Evolutionary conservation across 495 filamentous ascomycete species (phyloP), one percentile per base, ranked within the genome.

Genomic region (Daldinia caldariorum): DNA sequence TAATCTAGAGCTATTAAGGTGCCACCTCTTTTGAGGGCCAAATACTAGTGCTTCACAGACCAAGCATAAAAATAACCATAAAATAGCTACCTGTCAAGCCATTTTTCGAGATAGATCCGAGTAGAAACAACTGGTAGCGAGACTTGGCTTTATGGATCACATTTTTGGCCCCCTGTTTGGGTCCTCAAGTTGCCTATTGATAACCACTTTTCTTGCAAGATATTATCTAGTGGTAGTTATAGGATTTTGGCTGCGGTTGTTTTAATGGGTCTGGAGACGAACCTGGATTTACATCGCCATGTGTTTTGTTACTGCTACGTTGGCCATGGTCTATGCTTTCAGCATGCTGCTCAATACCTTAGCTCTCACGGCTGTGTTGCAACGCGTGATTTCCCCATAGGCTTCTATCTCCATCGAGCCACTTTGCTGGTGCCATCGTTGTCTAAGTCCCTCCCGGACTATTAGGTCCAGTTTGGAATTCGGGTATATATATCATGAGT

Each of bases 301-400:
- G 45, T 32, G 34, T 26, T 54, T 26, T 0, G 38, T 47, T 53
- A 34, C 20, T 14, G 32, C 16, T 5, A 34, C 10, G 41, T 10
- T 12, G 38, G 20, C 34, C 34, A 50, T 53, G 38, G 18, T 35
- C 59, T 41, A 31, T 12, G 1, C 31, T 22, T 58, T 62, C 65
- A 68, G 65, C 58, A 58, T 56, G 58, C 34, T 22, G 49, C 49
- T 62, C 58, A 12, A 20, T 41, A 62, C 57, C 29, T 68, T 35
- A 29, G 43, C 16, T 45, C 32, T 37, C 29, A 26, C 14, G 29
- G 54, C 13, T 47, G 4, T 20, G 18, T 12, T 47, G 18, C 43
- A 47, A 20, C 31, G 22, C 10, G 1, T 8, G 5, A 18, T 58
- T 35, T n/a, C 41, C 14, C 16, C 16, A 7, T 16, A 31, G 26